Evolutionary conservation across 2,329 filamentous ascomycete genomes (phyloP).

Genomic region (Huntiella moniliformis): DNA sequence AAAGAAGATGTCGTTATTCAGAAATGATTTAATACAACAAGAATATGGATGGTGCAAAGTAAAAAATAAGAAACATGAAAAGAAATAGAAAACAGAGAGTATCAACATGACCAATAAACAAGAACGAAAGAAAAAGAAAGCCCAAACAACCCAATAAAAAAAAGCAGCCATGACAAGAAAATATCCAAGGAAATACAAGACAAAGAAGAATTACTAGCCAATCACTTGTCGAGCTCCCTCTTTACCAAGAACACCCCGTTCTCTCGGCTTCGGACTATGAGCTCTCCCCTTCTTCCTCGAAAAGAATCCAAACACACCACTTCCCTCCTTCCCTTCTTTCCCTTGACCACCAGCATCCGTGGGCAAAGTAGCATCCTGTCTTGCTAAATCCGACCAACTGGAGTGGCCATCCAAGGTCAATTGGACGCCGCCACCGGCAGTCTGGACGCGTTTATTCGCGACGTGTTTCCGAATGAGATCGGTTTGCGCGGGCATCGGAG

Average conservation of each 20-base stretch:
- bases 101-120: not conserved
- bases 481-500: not conserved
- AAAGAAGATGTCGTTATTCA: not conserved
- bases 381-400: conserved; percentile 79
- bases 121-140: not conserved
- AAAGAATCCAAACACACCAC: conserved; percentile 79
- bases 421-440: conserved; percentile 68
- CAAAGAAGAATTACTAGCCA: conserved; percentile 27
- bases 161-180: not conserved
- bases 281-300: conserved; percentile 77
- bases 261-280: conserved; percentile 83
- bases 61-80: not conserved
- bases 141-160: not conserved
- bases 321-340: conserved; percentile 39
- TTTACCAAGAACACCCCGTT: conserved; percentile 83
- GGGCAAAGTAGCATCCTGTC: conserved; percentile 59
- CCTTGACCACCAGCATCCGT: conserved; percentile 40
- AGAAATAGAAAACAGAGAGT: not conserved
- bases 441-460: conserved; percentile 43
- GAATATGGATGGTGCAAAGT: not conserved
- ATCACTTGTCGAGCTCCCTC: conserved; percentile 77
- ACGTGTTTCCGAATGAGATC: conserved; percentile 10
- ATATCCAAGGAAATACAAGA: not conserved
- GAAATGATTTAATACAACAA: not conserved
- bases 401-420: conserved; percentile 78